These are phyloP conservation scores for Papiliotrema flavescens DNA, from an alignment of 1,284 basidiomycete genomes.

Conservation along the genomic window DNA sequence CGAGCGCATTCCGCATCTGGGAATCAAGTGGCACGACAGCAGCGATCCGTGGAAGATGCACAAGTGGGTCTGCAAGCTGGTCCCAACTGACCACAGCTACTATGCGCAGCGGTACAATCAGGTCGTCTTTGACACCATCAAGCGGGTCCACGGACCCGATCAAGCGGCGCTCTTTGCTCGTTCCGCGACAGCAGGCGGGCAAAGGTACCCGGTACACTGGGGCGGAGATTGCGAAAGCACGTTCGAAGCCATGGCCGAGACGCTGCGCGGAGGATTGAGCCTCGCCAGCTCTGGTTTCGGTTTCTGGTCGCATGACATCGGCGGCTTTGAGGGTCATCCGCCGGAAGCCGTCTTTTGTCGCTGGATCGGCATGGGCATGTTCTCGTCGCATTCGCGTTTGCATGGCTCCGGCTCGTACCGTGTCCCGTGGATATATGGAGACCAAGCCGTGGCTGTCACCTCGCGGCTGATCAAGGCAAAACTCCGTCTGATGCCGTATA, in stretches of 20 bases:
- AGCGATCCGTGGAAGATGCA: conserved; percentile 56
- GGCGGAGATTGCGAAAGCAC: conserved; percentile 74
- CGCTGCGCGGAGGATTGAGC: conserved; percentile 63
- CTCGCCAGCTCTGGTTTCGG: conserved; percentile 66
- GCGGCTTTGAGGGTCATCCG: conserved; percentile 70
- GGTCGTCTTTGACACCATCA: conserved; percentile 61
- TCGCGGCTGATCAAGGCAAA: conserved; percentile 64
- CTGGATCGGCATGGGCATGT: conserved; percentile 63
- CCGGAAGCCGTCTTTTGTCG: conserved; percentile 67
- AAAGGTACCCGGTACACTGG: conserved; percentile 59
- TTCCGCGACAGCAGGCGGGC: conserved; percentile 63
- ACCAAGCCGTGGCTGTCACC: conserved; percentile 64
- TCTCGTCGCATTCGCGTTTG: conserved; percentile 57
- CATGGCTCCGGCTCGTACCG: conserved; percentile 69
- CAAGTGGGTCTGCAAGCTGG: conserved; percentile 18
- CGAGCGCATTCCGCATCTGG: conserved; percentile 60
- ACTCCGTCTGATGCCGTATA: conserved; percentile 68
- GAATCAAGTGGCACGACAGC: conserved; percentile 63
- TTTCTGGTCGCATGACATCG: conserved; percentile 70
- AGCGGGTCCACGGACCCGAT: conserved; percentile 59
- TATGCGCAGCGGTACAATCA: conserved; percentile 68
- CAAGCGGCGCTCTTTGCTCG: conserved; percentile 69
- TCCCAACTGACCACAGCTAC: conserved; percentile 47
- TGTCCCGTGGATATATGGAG: conserved; percentile 71
- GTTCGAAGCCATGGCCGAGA: conserved; percentile 73